Evolutionary conservation across 2,329 filamentous ascomycete species (phyloP).

Genomic region (Trichoderma koningii): DNA sequence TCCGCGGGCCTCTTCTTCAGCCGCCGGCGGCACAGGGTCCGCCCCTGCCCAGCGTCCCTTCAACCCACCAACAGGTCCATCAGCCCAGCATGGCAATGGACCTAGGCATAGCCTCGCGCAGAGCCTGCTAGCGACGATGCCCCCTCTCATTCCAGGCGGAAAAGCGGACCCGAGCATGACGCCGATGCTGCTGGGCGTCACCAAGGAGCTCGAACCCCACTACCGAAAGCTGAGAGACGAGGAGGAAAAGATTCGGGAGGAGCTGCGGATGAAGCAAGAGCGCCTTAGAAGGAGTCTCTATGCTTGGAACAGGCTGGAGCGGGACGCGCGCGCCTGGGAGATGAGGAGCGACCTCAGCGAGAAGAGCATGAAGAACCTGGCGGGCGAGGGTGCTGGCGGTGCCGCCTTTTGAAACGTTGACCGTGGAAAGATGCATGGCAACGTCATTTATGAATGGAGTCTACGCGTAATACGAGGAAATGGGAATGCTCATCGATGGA

Average conservation of each 20-base stretch:
- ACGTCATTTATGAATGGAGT: not conserved
- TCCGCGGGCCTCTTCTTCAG: conserved; percentile 43
- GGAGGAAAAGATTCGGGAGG: conserved; percentile 58
- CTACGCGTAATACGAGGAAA: too few relatives aligned
- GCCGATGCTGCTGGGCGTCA: conserved; percentile 50
- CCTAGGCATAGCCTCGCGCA: conserved; percentile 53
- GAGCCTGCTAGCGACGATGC: conserved; percentile 53
- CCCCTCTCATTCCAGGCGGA: conserved; percentile 56
- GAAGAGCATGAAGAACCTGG: conserved; percentile 57
- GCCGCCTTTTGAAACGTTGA: conserved; percentile 51
- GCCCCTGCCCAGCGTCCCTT: conserved; percentile 51
- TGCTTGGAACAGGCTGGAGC: conserved; percentile 56
- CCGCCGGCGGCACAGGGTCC: conserved; percentile 42
- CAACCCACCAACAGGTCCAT: conserved; percentile 61
- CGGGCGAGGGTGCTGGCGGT: conserved; percentile 57
- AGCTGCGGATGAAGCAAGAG: conserved; percentile 56
- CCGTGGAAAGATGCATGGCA: not conserved
- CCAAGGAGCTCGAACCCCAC: conserved; percentile 57
- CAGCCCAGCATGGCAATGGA: conserved; percentile 42
- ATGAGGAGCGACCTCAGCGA: conserved; percentile 59
- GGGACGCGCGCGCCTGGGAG: conserved; percentile 57
- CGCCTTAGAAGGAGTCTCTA: conserved; percentile 55
- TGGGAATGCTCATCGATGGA: not conserved
- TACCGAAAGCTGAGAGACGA: conserved; percentile 58
- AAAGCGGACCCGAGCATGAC: conserved; percentile 53